phyloP scores from a whole-genome alignment of 305 asterid genomes.

The Fraxinus angustifolia region DNA sequence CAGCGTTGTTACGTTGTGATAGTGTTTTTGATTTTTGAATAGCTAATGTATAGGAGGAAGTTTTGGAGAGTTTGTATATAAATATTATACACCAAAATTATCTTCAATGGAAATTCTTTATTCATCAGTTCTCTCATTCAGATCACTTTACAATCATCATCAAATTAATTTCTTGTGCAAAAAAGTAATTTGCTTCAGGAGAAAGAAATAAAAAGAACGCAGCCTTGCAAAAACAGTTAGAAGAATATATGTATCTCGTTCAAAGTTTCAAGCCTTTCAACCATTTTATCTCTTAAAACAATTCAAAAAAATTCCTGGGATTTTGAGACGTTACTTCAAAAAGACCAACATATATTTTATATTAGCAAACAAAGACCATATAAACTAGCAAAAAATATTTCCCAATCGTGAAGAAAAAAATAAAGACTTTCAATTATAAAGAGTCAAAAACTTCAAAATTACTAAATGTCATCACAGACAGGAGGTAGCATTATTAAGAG shows the following conservation, averaged over 20 bases:
- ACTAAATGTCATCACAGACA: constrained; percentile 2
- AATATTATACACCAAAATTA: too few relatives aligned
- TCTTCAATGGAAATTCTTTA: too few relatives aligned
- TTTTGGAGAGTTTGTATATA: too few relatives aligned
- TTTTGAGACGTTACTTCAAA: not conserved
- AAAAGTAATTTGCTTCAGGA: not conserved
- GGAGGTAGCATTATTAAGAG: constrained; percentile 42
- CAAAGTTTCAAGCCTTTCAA: not conserved
- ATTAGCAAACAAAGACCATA: not conserved
- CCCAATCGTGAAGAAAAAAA: not conserved
- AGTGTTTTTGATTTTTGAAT: too few relatives aligned
- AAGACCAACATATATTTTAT: not conserved
- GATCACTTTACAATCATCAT: not conserved
- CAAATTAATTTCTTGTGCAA: not conserved
- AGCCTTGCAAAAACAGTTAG: not conserved
- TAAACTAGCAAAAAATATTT: not conserved
- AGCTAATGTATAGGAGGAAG: too few relatives aligned
- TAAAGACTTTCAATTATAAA: not conserved
- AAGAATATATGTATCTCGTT: not conserved
- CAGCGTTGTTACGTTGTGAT: too few relatives aligned
- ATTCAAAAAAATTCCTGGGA: not conserved
- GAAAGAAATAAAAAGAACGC: not conserved
- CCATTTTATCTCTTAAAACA: not conserved
- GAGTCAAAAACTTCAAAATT: not conserved
- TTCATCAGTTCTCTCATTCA: too few relatives aligned